Evolutionary conservation across 805 yeast genomes (phyloP), one percentile per base, ranked within the genome.

Genomic region (Brettanomyces sp.): DNA sequence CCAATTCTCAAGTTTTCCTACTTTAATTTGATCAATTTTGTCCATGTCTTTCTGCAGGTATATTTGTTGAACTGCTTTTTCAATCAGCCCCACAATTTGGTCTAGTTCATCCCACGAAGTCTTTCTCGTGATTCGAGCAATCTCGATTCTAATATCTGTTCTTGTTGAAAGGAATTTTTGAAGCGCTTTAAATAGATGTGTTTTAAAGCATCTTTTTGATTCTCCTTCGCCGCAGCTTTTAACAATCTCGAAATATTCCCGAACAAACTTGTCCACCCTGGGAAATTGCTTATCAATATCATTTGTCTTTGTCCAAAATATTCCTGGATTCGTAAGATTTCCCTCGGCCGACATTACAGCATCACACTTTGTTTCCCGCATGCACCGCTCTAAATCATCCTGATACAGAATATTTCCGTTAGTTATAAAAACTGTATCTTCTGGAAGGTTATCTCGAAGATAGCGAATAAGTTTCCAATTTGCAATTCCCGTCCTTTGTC

Each of bases 321-420:
- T 79, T 5, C 95, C 97, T 0, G 99, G 99, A 56, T 93, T 93
- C 65, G 82, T 85, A 34, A 93, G 68, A 58, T 89, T 89, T 1
- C 96, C 96, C 63, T 93, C 99, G 1, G 99, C 99, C 38, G 95
- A 82, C 99, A 93, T 93, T 14, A 93, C 93, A 0, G 89, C 96
- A 65, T 93, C 97, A 52, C 93, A 85, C 1, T 66, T 68, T 4
- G 87, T 78, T 7, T 68, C 73, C 2, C 70, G 72, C 39, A 79
- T 60, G 60, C 96, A 85, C 49, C 93, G 72, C 1, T 72, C 70
- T 23, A 91, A 69, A 60, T 93, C 98, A 39, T 82, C 85, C 0
- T 95, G 86, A 57, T 93, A 93, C 41, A 93, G 66, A n/a, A 93
- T 77, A 63, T 93, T 93, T 5, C 99, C 99, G 62, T 93, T 93